Evolutionary conservation across 2,329 filamentous ascomycete species (phyloP).

Genomic region (Rhynchosporium secalis): DNA sequence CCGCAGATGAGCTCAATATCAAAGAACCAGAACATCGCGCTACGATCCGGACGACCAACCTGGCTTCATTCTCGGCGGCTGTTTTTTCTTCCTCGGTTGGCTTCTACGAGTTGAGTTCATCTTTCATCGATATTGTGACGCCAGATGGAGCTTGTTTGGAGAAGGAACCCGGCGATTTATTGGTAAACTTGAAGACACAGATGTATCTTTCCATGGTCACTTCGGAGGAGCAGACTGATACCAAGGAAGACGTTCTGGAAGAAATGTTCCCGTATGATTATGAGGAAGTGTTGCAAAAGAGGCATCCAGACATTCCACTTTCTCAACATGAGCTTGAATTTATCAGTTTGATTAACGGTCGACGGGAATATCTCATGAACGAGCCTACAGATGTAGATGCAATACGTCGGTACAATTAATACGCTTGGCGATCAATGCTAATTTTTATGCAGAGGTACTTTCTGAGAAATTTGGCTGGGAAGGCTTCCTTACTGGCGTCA

Average conservation of each 20-base stretch:
- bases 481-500: slow-evolving; percentile 60
- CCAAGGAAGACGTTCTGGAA: slow-evolving; percentile 56
- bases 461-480: slow-evolving; percentile 64
- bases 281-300: slow-evolving; percentile 51
- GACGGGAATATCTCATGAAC: slow-evolving; percentile 57
- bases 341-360: slow-evolving; percentile 52
- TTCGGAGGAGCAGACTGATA: slow-evolving; percentile 50
- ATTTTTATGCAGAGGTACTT: slow-evolving; percentile 42
- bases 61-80: slow-evolving; percentile 63
- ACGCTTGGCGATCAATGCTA: slow-evolving; percentile 11
- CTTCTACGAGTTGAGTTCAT: slow-evolving; percentile 62
- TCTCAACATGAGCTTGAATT: slow-evolving; percentile 62
- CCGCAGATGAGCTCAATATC: slow-evolving; percentile 52
- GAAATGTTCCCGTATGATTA: slow-evolving; percentile 60
- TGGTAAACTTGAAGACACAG: slow-evolving; percentile 66
- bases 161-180: slow-evolving; percentile 60
- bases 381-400: slow-evolving; percentile 50
- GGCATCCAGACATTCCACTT: slow-evolving; percentile 55
- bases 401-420: slow-evolving; percentile 40
- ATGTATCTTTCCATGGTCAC: slow-evolving; percentile 63
- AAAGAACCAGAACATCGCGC: slow-evolving; percentile 54
- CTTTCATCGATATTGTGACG: slow-evolving; percentile 64
- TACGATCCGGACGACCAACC: slow-evolving; percentile 62
- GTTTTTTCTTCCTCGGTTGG: slow-evolving; percentile 65
- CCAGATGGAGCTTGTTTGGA: slow-evolving; percentile 57